phyloP scores from a whole-genome alignment of 495 filamentous ascomycete species.

The Podospora pseudocomata region DNA sequence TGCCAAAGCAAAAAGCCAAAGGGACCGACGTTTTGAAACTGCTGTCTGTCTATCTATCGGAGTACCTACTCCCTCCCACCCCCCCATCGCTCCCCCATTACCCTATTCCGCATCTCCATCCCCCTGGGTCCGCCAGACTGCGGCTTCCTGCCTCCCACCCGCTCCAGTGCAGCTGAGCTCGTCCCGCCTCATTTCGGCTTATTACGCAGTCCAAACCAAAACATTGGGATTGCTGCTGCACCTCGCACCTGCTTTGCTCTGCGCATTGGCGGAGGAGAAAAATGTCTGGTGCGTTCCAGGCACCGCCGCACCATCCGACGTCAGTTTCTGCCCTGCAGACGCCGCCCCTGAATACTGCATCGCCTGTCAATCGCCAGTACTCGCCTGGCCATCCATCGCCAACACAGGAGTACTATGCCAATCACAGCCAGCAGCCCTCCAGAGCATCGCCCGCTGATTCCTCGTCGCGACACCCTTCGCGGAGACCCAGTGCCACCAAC shows the following conservation, averaged over 20 bases:
- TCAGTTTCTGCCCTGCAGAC: constrained; percentile 45
- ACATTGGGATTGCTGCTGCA: constrained; percentile 9
- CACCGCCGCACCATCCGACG: constrained; percentile 50
- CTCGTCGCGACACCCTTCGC: constrained; percentile 44
- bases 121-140: constrained; percentile 13
- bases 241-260: constrained; percentile 14
- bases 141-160: constrained; percentile 11
- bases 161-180: constrained; percentile 8
- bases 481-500: constrained; percentile 55
- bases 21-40: constrained; percentile 16
- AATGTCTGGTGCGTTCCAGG: constrained; percentile 57
- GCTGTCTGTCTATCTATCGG: constrained; percentile 20
- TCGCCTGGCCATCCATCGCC: constrained; percentile 40
- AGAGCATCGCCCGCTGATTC: constrained; percentile 38
- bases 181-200: constrained; percentile 18
- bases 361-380: constrained; percentile 46
- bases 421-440: constrained; percentile 37
- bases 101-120: background rate
- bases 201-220: constrained; percentile 9
- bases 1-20: background rate
- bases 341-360: constrained; percentile 42
- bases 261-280: constrained; percentile 32
- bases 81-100: constrained; percentile 5
- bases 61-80: background rate
- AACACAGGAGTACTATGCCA: constrained; percentile 44